Evolutionary conservation across 2,329 filamentous ascomycete species (phyloP).

Genomic region (Aureobasidium sp.): DNA sequence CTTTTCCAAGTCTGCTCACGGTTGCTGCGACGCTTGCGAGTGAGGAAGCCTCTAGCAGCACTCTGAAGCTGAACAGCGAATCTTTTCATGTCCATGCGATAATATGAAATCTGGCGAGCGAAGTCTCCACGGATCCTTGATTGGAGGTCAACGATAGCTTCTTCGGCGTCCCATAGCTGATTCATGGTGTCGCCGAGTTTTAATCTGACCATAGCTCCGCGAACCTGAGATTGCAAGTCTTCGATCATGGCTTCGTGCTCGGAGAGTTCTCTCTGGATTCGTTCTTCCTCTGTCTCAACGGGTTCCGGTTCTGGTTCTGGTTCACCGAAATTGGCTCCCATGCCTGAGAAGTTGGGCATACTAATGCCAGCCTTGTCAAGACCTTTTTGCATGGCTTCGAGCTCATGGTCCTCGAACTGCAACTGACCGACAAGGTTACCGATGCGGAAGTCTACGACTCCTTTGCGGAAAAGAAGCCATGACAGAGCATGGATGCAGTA

Average conservation of each 20-base stretch:
- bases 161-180: slow-evolving; percentile 77
- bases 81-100: slow-evolving; percentile 71
- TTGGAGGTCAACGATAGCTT: slow-evolving; percentile 71
- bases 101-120: slow-evolving; percentile 71
- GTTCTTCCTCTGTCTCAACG: slow-evolving; percentile 80
- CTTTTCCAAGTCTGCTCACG: slow-evolving; percentile 62
- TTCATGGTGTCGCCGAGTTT: slow-evolving; percentile 78
- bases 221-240: slow-evolving; percentile 80
- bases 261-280: slow-evolving; percentile 69
- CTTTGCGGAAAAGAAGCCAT: slow-evolving; percentile 93
- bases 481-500: slow-evolving; percentile 97
- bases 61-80: slow-evolving; percentile 79
- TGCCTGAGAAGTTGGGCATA: slow-evolving; percentile 97
- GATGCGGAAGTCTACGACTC: slow-evolving; percentile 90
- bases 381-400: slow-evolving; percentile 94
- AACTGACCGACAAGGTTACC: slow-evolving; percentile 94
- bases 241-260: slow-evolving; percentile 65
- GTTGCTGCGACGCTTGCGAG: slow-evolving; percentile 54
- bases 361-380: slow-evolving; percentile 89
- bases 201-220: slow-evolving; percentile 71
- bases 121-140: slow-evolving; percentile 82
- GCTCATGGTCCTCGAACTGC: slow-evolving; percentile 93
- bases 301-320: slow-evolving; percentile 63
- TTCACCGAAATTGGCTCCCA: slow-evolving; percentile 92
- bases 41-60: slow-evolving; percentile 64